Percentiles rank a stretch among this genome's conserved stretches.
Evolutionary conservation across 805 yeast species (phyloP).

Genomic region (Pichia ethanolica): DNA sequence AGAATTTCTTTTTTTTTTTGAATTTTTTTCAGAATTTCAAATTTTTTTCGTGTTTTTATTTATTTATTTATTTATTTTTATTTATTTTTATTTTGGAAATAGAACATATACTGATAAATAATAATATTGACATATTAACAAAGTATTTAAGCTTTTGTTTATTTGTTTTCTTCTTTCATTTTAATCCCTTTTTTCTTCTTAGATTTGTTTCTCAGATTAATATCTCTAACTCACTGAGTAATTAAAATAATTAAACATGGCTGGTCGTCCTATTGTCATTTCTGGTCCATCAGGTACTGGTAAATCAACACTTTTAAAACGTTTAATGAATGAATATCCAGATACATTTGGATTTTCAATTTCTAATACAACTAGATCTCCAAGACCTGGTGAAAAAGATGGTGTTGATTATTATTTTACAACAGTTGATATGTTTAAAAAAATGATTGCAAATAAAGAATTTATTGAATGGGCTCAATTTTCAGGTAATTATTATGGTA

Average conservation of each 20-base stretch:
- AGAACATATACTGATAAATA: too few relatives aligned
- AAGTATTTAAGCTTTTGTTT: too few relatives aligned
- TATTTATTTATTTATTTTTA: too few relatives aligned
- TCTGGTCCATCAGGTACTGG: constrained; percentile 98
- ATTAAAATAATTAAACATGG: constrained; percentile 1
- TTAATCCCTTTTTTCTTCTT: too few relatives aligned
- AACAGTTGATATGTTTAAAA: constrained; percentile 71
- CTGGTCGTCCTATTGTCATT: constrained; percentile 76
- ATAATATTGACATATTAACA: too few relatives aligned
- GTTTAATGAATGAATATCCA: constrained; percentile 85
- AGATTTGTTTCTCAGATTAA: too few relatives aligned
- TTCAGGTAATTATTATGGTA: constrained; percentile 96
- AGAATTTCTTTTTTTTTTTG: too few relatives aligned
- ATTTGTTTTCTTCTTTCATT: too few relatives aligned
- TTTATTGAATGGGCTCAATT: constrained; percentile 98
- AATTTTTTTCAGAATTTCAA: too few relatives aligned
- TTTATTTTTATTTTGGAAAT: too few relatives aligned
- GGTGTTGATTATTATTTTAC: constrained; percentile 88
- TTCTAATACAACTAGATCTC: constrained; percentile 85
- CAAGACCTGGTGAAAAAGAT: constrained; percentile 85
- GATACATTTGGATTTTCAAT: constrained; percentile 88
- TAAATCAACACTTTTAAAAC: constrained; percentile 87
- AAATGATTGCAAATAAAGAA: constrained; percentile 61
- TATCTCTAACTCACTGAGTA: background rate
- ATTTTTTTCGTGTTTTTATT: too few relatives aligned